These are phyloP conservation scores for Piper betle DNA, from an alignment of 164 flowering plant species.

Conservation along the genomic window DNA sequence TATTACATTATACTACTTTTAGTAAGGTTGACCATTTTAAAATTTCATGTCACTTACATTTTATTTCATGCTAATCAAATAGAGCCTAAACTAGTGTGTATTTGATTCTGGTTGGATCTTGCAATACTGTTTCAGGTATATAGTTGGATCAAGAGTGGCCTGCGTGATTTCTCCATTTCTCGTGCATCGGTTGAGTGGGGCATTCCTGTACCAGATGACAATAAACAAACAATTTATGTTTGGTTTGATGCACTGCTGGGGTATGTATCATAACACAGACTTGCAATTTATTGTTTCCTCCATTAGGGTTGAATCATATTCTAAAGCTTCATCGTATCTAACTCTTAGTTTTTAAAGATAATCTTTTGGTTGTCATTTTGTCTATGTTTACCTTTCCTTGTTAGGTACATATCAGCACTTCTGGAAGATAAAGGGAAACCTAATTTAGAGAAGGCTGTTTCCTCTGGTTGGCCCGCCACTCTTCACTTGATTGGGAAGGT, in stretches of 20 bases:
- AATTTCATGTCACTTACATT: too few species aligned
- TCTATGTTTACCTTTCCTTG: background rate
- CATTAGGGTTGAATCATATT: too few species aligned
- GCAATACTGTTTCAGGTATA: slow-evolving; percentile 49
- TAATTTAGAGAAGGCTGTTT: slow-evolving; percentile 49
- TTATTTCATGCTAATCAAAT: too few species aligned
- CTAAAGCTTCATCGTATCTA: background rate
- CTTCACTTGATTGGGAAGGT: slow-evolving; percentile 97
- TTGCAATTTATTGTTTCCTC: background rate
- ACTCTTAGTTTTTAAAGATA: background rate
- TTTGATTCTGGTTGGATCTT: slow-evolving; percentile 2
- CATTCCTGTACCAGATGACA: slow-evolving; percentile 79
- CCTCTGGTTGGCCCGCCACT: slow-evolving; percentile 93
- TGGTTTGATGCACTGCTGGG: slow-evolving; percentile 99
- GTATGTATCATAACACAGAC: slow-evolving; percentile 26
- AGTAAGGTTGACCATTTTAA: too few species aligned
- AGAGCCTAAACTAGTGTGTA: too few species aligned
- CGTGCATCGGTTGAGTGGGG: slow-evolving; percentile 95
- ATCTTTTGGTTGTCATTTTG: background rate
- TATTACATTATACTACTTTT: too few species aligned
- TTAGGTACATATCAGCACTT: slow-evolving; percentile 77
- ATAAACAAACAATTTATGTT: slow-evolving; percentile 82
- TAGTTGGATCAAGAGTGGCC: slow-evolving; percentile 77
- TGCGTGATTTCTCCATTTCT: slow-evolving; percentile 92
- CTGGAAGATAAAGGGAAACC: slow-evolving; percentile 38